Evolutionary conservation across 805 yeast genomes (phyloP).

Genomic region (Blastobotrys robertii): DNA sequence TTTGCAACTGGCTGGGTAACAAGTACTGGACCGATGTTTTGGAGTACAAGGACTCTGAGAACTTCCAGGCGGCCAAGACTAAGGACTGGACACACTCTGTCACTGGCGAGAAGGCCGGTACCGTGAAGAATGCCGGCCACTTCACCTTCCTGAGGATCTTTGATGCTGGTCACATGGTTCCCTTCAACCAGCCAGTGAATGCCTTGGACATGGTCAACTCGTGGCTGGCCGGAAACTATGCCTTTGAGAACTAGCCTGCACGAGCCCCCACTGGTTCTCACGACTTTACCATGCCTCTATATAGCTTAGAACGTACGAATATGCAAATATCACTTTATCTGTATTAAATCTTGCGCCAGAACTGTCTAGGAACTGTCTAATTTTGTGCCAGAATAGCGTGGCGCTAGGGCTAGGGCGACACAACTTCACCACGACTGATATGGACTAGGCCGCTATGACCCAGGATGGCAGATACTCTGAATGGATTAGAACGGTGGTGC

Average conservation of each 20-base stretch:
- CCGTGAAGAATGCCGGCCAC: constrained; percentile 47
- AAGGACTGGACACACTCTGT: constrained; percentile 16
- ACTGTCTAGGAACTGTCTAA: too few species aligned
- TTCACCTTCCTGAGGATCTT: constrained; percentile 73
- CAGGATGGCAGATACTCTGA: constrained; percentile 7
- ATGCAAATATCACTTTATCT: too few species aligned
- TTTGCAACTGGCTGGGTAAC: constrained; percentile 85
- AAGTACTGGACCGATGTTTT: constrained; percentile 65
- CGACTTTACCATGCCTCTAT: too few species aligned
- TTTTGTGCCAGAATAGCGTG: too few species aligned
- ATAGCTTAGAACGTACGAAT: too few species aligned
- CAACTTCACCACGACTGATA: neutral
- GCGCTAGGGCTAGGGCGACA: too few species aligned
- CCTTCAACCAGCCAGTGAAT: constrained; percentile 65
- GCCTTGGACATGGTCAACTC: constrained; percentile 71
- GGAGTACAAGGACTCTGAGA: constrained; percentile 45
- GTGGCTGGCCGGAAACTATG: constrained; percentile 36
- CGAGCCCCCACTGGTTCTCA: too few species aligned
- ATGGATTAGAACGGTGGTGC: constrained; percentile 19
- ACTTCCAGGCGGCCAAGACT: constrained; percentile 33
- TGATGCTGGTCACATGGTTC: constrained; percentile 93
- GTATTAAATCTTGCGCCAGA: too few species aligned
- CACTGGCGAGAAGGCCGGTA: constrained; percentile 37
- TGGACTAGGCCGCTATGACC: neutral
- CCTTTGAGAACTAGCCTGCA: too few species aligned